These are phyloP conservation scores for Linderniella brevidens DNA, from an alignment of 257 asterid genomes.

Conservation along the genomic window DNA sequence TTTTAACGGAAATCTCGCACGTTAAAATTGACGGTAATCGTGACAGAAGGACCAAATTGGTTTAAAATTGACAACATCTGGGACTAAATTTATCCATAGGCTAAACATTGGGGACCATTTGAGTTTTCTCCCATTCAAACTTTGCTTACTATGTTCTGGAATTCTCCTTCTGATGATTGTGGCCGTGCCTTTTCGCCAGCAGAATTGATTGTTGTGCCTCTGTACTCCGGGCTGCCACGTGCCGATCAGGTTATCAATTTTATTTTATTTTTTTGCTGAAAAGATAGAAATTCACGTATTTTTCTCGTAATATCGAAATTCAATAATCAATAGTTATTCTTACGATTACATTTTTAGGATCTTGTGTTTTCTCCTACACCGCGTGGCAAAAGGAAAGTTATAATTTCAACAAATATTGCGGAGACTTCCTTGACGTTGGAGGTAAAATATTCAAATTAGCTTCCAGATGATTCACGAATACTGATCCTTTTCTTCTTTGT, in stretches of 20 bases:
- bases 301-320: background rate
- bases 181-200: conserved; percentile 10
- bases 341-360: conserved; percentile 32
- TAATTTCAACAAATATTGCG: conserved; percentile 88
- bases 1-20: no score
- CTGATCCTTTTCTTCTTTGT: conserved; percentile 9
- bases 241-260: conserved; percentile 59
- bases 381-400: conserved; percentile 88
- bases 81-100: no score
- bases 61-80: no score
- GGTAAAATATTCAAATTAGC: conserved; percentile 21
- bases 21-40: no score
- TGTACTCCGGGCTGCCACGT: conserved; percentile 87
- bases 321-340: conserved; percentile 2
- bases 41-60: no score
- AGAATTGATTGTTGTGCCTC: conserved; percentile 76
- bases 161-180: no score
- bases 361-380: conserved; percentile 88
- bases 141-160: conserved; percentile 7
- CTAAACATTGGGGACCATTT: no score
- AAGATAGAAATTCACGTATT: background rate
- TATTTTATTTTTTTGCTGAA: conserved; percentile 4
- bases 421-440: conserved; percentile 98
- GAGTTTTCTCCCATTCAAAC: background rate
- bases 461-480: no score